phyloP scores from a whole-genome alignment of 2,329 filamentous ascomycete species.

The Colletotrichum musicola region DNA sequence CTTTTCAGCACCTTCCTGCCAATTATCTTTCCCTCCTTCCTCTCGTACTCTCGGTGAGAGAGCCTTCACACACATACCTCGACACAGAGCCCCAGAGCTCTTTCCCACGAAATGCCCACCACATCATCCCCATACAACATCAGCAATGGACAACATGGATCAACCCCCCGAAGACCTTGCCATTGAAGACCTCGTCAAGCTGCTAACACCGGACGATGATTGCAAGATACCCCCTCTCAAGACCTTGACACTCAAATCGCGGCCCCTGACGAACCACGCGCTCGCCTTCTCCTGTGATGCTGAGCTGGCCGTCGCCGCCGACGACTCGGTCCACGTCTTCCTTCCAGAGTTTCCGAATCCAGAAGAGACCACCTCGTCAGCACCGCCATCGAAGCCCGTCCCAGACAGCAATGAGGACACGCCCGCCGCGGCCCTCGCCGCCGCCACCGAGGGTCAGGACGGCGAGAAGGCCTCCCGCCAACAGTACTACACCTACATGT shows the following conservation, averaged over 20 bases:
- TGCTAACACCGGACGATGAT: background rate
- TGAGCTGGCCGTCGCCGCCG: constrained; percentile 68
- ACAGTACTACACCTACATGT: constrained; percentile 50
- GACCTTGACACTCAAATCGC: constrained; percentile 56
- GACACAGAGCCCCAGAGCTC: no score
- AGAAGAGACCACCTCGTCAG: constrained; percentile 25
- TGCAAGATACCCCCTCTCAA: constrained; percentile 61
- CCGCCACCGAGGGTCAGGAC: constrained; percentile 35
- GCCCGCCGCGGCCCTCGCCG: constrained; percentile 38
- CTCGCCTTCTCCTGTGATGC: constrained; percentile 68
- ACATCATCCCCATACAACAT: no score
- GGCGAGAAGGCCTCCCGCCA: constrained; percentile 38
- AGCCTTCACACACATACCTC: no score
- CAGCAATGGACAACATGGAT: background rate
- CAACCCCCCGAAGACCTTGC: background rate
- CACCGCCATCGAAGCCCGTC: constrained; percentile 16
- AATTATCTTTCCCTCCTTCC: no score
- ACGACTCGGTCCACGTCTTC: constrained; percentile 66
- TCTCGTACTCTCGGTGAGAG: no score
- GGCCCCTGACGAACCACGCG: constrained; percentile 58
- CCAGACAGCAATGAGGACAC: constrained; percentile 40
- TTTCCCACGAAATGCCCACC: no score
- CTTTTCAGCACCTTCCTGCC: no score
- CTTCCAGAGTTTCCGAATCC: constrained; percentile 58
- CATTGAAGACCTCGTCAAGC: background rate